Percentiles rank a stretch among this genome's conserved stretches.
phyloP scores from a whole-genome alignment of 495 filamentous ascomycete genomes.

The Saxophila tyrrhenica region DNA sequence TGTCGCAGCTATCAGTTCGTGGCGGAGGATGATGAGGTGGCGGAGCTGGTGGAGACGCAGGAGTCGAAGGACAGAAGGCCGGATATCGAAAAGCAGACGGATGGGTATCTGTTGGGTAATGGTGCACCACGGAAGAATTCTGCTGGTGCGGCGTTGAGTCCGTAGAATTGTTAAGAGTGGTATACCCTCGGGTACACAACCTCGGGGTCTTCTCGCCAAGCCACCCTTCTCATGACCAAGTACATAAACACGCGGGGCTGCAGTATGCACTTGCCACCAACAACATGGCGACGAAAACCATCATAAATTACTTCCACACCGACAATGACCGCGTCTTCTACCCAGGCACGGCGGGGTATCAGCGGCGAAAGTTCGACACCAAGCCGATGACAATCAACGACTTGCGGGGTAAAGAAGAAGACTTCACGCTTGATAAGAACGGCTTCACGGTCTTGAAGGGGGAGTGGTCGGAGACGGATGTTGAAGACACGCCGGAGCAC shows the following conservation, averaged over 20 bases:
- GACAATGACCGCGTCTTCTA: slow-evolving; percentile 1
- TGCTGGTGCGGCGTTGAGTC: neutral
- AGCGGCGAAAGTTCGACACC: neutral
- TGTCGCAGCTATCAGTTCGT: neutral
- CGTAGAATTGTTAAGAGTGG: no score
- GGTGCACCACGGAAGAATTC: neutral
- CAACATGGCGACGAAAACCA: neutral
- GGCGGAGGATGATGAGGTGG: neutral
- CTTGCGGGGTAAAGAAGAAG: neutral
- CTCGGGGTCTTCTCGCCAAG: no score
- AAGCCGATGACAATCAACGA: slow-evolving; percentile 1
- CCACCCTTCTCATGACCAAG: no score
- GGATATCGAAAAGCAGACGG: neutral
- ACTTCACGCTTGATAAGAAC: slow-evolving; percentile 1
- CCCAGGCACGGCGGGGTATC: neutral
- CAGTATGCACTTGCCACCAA: no score
- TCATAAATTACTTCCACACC: neutral
- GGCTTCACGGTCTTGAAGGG: neutral
- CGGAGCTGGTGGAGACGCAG: slow-evolving; percentile 1
- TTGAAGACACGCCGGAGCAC: neutral
- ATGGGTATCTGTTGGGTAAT: neutral
- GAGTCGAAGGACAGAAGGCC: neutral
- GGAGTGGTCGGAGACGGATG: neutral
- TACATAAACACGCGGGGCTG: no score
- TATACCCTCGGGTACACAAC: no score